Evolutionary conservation across 345 rosid species (phyloP), one percentile per base, ranked within the genome.

Genomic region (Tarenaya hassleriana): DNA sequence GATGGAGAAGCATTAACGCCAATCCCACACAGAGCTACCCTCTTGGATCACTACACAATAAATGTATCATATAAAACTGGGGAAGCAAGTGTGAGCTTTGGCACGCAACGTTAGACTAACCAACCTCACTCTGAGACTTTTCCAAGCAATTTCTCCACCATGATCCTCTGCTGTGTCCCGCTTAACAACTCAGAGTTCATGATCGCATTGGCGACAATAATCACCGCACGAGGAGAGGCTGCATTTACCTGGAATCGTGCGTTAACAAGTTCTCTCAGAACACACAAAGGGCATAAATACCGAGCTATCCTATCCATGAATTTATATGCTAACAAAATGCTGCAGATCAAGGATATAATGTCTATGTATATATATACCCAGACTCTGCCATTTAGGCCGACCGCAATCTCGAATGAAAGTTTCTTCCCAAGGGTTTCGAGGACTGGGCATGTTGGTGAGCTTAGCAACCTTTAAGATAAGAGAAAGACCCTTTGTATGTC

Each of bases 381-480:
- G 45, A 79, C 88, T 21, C 89, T 69, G 47, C 95, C 98, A 58
- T 84, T 84, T 56, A 82, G 54, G 59, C 98, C 96, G 58, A 74
- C 70, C n/a, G 85, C 95, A 56, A 78, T 75, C 73, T 82, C 91
- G 62, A 82, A 86, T 8, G 94, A 72, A 38, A 80, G 73, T 57
- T 82, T 81, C 74, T 77, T 82, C 63, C 95, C 85, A 24, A 86
- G 89, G 55, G 73, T 81, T 62, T 84, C 91, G 1, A 90, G 82
- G 65, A 86, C 81, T 0, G 92, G 82, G 72, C 85, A 80, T 1
- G 88, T 55, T 40, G 91, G 94, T 34, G 80, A 80, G 57, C 82
- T 77, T 62, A 82, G 63, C 70, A 90, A 43, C 88, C 95, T 86
- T 13, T 0, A 34, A 15, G 44, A 16, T 33, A 37, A 45, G 45